Evolutionary conservation across 192 early-diverging fungal genomes (phyloP).

Genomic region (Coemansia javaensis): DNA sequence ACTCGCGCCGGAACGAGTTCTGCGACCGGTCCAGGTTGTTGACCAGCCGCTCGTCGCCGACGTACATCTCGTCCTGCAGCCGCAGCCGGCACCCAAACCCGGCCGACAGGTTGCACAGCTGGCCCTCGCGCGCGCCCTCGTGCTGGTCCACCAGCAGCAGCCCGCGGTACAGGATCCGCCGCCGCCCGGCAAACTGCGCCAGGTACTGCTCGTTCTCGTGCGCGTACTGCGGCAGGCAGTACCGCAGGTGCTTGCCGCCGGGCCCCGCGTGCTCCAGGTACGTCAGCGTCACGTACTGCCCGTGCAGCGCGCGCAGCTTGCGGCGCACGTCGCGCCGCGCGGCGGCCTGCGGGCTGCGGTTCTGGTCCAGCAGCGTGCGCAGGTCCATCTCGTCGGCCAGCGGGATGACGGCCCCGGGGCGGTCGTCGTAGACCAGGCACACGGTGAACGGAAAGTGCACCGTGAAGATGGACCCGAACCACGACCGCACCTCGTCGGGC

Average conservation of each 20-base stretch:
- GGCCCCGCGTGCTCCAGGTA: slow-evolving; percentile 29
- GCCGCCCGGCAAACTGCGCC: slow-evolving; percentile 37
- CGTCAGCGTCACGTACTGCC: slow-evolving; percentile 55
- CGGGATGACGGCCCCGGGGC: slow-evolving; percentile 45
- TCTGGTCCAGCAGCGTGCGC: slow-evolving; percentile 53
- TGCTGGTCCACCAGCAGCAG: slow-evolving; percentile 50
- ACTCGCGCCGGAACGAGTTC: slow-evolving; percentile 39
- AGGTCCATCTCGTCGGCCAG: slow-evolving; percentile 54
- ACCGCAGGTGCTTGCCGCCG: slow-evolving; percentile 23
- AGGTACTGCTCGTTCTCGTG: slow-evolving; percentile 38
- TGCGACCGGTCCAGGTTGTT: slow-evolving; percentile 26
- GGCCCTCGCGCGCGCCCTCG: slow-evolving; percentile 42
- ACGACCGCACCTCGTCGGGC: slow-evolving; percentile 48
- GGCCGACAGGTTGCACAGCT: slow-evolving; percentile 53
- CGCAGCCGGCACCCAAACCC: slow-evolving; percentile 55
- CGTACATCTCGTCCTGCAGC: slow-evolving; percentile 48
- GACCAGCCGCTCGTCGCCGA: slow-evolving; percentile 38
- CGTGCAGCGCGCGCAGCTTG: slow-evolving; percentile 56
- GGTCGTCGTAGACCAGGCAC: slow-evolving; percentile 63
- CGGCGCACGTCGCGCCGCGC: slow-evolving; percentile 51
- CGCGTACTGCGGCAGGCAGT: slow-evolving; percentile 31
- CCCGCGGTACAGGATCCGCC: slow-evolving; percentile 40
- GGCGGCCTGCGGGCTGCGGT: slow-evolving; percentile 43
- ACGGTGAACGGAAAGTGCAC: slow-evolving; percentile 65
- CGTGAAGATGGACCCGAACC: slow-evolving; percentile 59